Conservation (phyloP, 805 yeast species). For the Kuraishia hungarica region DNA sequence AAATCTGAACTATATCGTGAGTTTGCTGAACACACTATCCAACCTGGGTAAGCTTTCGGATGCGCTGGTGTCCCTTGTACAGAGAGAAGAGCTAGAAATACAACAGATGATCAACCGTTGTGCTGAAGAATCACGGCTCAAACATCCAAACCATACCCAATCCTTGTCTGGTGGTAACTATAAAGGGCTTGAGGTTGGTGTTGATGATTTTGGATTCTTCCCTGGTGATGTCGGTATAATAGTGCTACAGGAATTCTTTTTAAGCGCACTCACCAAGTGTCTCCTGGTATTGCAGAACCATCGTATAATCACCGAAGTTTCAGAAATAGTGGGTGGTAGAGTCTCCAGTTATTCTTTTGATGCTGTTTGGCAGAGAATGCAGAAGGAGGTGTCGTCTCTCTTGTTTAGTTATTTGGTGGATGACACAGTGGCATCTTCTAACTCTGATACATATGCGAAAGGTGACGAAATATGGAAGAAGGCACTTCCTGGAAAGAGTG, state of each 20-base stretch:
- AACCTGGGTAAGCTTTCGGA: conserved; percentile 54
- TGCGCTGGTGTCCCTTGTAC: conserved; percentile 44
- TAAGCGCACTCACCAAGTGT: conserved; percentile 57
- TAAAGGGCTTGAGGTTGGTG: conserved; percentile 18
- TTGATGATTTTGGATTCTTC: conserved; percentile 23
- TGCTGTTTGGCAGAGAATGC: conserved; percentile 34
- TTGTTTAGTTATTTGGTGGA: conserved; percentile 29
- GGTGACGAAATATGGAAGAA: conserved; percentile 13
- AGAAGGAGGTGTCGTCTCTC: conserved; percentile 29
- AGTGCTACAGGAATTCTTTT: conserved; percentile 62
- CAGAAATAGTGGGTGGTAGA: conserved; percentile 17
- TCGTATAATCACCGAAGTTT: conserved; percentile 53
- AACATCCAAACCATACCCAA: conserved; percentile 1
- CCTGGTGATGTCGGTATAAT: conserved; percentile 41
- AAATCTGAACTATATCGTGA: conserved; percentile 20
- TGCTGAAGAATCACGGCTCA: conserved; percentile 38
- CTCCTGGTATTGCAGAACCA: conserved; percentile 63
- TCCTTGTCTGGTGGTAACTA: conserved; percentile 2
- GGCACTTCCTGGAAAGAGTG: conserved; percentile 6
- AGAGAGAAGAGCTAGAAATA: conserved; percentile 52
- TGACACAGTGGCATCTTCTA: neutral
- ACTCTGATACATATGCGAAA: neutral
- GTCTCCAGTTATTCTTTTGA: conserved; percentile 13
- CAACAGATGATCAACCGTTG: conserved; percentile 54
- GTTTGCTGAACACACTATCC: conserved; percentile 33